Base-by-base conservation (phyloP, 805 yeast genomes). In the Barnettozyma botsteinii region DNA sequence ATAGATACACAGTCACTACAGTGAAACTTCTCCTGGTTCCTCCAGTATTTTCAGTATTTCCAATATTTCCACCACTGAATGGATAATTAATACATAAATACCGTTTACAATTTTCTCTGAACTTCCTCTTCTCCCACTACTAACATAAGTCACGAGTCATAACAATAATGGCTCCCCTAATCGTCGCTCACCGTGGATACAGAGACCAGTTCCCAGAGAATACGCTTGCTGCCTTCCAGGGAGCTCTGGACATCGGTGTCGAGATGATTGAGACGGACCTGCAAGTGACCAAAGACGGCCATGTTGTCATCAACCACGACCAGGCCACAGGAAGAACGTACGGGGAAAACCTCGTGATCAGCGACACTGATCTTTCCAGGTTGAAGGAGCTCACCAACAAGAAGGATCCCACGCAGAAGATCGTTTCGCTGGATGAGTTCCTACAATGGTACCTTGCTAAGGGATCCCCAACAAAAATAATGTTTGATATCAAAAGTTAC, bases 281-380 rank as follows among this genome's bases (percentile, higher is more conserved):
- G 23, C 82, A 76, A 50, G 63, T 75, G 44, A 62, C 79, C 1
- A 49, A 53, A 4, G 84, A 77, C 50, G 74, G 74, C n/a, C 62
- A 63, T 5, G 68, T 76, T 3, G 75, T 77, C 15, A 61, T 77
- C 35, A 70, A 72, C 45, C 84, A 77, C 48, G 83, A 77, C 43
- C 59, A 68, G 4, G 58, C 54, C 35, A 67, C 81, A 0, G 70
- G 69, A 5, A 65, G 83, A 38, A 64, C 69, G 27, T 77, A 73
- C 61, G 62, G 70, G 38, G 52, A 56, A 28, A 55, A 68, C 28
- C 41, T 54, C 31, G 52, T 51, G 7, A 70, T 77, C 41, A 56
- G 60, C 11, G 61, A 66, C 4, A 59, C 71, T 1, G 37, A 56
- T 41, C 37, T 65, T 49, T 56, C 40, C 34, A 69, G 59, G 7